Evolutionary conservation across 768 basidiomycete genomes (phyloP), one percentile per base, ranked within the genome.

Genomic region (Polyporus arcularius): DNA sequence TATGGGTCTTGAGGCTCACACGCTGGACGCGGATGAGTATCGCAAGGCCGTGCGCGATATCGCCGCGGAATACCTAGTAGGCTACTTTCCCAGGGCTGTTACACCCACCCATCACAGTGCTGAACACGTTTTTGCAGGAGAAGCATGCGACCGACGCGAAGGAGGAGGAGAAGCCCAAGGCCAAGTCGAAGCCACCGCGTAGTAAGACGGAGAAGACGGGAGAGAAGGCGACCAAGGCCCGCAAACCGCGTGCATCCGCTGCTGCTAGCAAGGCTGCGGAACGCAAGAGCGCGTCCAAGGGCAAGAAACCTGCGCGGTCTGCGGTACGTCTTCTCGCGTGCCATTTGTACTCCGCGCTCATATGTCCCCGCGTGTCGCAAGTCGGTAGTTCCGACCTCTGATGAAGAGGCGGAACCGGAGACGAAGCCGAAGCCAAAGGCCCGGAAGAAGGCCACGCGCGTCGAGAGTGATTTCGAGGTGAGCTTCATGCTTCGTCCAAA

Each of bases 21-120:
- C 73, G 2, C 70, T 89, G 42, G 78, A 80, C 31, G 65, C 60
- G 30, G 68, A 73, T 18, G 73, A 79, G 50, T 83, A 80, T 71
- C 88, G 80, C 67, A 58, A 65, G 15, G 67, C 75, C 3, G 68
- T 90, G 6, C 14, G n/a, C 14, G 4, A 9, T 0, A 40, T 60
- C 15, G 53, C 54, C 15, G 38, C 39, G 32, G 59, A 54, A 14
- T 60, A 51, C n/a, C 49, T 63, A 9, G 59, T 64, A n/a, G 48
- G 59, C 9, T 16, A 15, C 11, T 11, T 50, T 18, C 43, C 3
- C 30, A 32, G 18, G 57, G 18, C 12, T 35, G n/a, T 11, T 21
- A 42, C 30, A 26, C 21, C 2, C 21, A 26, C 21, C 21, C 21
- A 26, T 2, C 21, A 26, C 21, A 26, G 21, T 26, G 21, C 21